Conservation (phyloP, 2,329 filamentous ascomycete species). For the Alternaria postmessia region DNA sequence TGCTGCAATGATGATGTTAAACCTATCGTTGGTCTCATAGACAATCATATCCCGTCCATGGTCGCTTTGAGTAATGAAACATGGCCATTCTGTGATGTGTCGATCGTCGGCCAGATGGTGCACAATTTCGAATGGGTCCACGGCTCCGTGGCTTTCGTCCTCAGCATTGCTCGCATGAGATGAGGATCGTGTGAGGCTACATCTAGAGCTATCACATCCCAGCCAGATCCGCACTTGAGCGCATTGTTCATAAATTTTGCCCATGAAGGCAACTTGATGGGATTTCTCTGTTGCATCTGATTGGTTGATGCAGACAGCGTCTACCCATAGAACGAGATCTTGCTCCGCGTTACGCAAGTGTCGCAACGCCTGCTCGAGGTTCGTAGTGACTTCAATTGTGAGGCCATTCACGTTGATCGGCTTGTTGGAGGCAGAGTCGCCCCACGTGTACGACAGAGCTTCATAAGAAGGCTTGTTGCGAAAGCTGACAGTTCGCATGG, state of each 20-base stretch:
- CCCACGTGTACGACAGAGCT: constrained; percentile 23
- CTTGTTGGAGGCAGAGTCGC: not conserved
- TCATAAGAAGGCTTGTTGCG: constrained; percentile 11
- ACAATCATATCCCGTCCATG: too few species aligned
- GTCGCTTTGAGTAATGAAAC: not conserved
- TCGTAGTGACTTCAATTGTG: not conserved
- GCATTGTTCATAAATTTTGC: not conserved
- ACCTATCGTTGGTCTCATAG: too few species aligned
- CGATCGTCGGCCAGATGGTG: not conserved
- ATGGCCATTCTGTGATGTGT: not conserved
- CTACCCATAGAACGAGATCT: not conserved
- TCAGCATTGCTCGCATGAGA: not conserved
- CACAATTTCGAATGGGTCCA: not conserved
- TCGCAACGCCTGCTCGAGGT: constrained; percentile 1
- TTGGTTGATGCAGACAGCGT: constrained; percentile 10
- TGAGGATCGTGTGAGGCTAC: not conserved
- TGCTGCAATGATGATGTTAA: too few species aligned
- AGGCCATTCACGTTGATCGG: not conserved
- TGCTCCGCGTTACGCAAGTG: not conserved
- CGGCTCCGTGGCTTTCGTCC: not conserved
- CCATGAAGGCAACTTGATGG: constrained; percentile 2
- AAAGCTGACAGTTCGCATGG: not conserved
- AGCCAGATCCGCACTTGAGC: not conserved
- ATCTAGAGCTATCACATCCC: not conserved
- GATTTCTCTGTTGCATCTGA: not conserved